Evolutionary conservation across 108 stramenopile species (phyloP).

Genomic region (Discostella pseudostelligera): DNA sequence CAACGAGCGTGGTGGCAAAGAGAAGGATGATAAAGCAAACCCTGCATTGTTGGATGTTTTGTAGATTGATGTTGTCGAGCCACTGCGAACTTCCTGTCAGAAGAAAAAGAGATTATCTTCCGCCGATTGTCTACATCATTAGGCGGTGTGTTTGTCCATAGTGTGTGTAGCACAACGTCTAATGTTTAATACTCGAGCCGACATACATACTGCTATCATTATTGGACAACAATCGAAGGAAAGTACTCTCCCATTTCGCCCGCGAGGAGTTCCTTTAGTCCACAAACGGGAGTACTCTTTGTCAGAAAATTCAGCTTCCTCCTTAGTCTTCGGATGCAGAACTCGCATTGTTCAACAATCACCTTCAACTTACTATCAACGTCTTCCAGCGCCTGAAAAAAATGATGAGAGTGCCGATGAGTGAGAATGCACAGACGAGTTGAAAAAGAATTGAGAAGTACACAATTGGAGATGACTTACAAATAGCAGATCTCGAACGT

Average conservation of each 20-base stretch:
- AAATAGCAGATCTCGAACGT: constrained; percentile 13
- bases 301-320: constrained; percentile 23
- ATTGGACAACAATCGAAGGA: constrained; percentile 11
- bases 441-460: no score
- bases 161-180: no score
- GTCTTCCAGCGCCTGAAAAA: constrained; percentile 12
- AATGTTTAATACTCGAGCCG: no score
- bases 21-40: not conserved
- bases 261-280: constrained; percentile 23
- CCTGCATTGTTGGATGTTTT: not conserved
- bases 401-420: no score
- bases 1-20: no score
- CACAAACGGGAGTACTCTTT: constrained; percentile 13
- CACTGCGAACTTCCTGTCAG: no score
- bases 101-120: no score
- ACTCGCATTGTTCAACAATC: constrained; percentile 19
- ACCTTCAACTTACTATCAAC: constrained; percentile 14
- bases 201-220: not conserved
- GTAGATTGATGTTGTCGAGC: no score
- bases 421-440: not conserved
- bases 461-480: not conserved
- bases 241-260: constrained; percentile 38
- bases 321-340: constrained; percentile 23
- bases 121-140: no score
- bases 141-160: no score